Evolutionary conservation across 1,139 yeast genomes (phyloP).

Genomic region (Pichia sp.): DNA sequence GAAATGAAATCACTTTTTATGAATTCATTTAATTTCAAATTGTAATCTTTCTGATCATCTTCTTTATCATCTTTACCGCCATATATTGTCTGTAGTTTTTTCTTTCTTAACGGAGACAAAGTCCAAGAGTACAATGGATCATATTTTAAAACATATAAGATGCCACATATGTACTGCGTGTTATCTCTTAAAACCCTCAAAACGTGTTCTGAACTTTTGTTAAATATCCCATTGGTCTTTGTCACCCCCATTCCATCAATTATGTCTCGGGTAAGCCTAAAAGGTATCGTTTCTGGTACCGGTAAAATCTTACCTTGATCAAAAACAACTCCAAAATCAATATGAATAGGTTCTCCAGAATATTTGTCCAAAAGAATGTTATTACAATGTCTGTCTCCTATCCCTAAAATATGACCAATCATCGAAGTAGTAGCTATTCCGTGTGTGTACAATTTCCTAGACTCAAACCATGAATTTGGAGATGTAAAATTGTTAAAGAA

Average conservation of each 20-base stretch:
- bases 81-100: slow-evolving; percentile 40
- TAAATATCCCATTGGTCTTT: slow-evolving; percentile 72
- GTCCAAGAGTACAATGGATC: slow-evolving; percentile 94
- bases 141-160: slow-evolving; percentile 78
- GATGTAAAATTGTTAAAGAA: slow-evolving; percentile 62
- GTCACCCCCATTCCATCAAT: slow-evolving; percentile 89
- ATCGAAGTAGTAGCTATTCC: slow-evolving; percentile 85
- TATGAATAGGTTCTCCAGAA: slow-evolving; percentile 90
- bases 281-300: slow-evolving; percentile 91
- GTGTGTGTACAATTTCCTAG: slow-evolving; percentile 57
- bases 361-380: slow-evolving; percentile 72
- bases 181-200: slow-evolving; percentile 60
- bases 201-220: slow-evolving; percentile 65
- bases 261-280: slow-evolving; percentile 80
- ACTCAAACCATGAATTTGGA: slow-evolving; percentile 66
- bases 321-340: slow-evolving; percentile 93
- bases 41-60: slow-evolving; percentile 57
- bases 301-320: slow-evolving; percentile 82
- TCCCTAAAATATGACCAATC: slow-evolving; percentile 78
- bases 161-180: slow-evolving; percentile 64
- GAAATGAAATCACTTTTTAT: slow-evolving; percentile 39
- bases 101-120: slow-evolving; percentile 59
- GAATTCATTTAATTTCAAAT: slow-evolving; percentile 36
- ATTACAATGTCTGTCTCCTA: slow-evolving; percentile 93
- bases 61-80: slow-evolving; percentile 58